A percentile compares a stretch with the other conserved stretches of the same genome.
These are phyloP conservation scores for Microdochium nivale DNA, from an alignment of 2,329 filamentous ascomycete genomes.

Conservation along the genomic window DNA sequence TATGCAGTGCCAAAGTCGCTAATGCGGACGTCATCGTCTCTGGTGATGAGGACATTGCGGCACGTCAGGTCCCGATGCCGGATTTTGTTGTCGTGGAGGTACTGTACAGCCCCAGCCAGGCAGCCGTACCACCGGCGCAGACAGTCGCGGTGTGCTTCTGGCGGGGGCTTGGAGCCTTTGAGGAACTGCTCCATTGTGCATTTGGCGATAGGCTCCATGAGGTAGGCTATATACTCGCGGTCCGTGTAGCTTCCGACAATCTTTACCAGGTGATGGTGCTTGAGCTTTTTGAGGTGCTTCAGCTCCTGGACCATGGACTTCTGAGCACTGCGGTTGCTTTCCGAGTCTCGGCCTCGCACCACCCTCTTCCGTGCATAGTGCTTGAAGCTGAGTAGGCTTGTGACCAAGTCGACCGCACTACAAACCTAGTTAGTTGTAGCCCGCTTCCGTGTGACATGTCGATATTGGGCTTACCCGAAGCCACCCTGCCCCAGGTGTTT, in stretches of 20 bases:
- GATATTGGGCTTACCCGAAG: conserved; percentile 3
- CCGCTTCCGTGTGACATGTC: background rate
- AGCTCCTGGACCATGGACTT: conserved; percentile 4
- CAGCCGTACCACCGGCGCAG: conserved; percentile 9
- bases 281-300: conserved; percentile 2
- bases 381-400: conserved; percentile 6
- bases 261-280: conserved; percentile 7
- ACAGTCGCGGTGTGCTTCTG: background rate
- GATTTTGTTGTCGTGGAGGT: conserved; percentile 6
- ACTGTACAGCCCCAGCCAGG: conserved; percentile 9
- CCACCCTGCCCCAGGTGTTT: conserved; percentile 8
- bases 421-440: background rate
- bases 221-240: conserved; percentile 8
- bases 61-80: conserved; percentile 7
- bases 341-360: conserved; percentile 2
- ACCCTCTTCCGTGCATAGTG: conserved; percentile 8
- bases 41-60: conserved; percentile 8
- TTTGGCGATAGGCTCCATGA: conserved; percentile 8
- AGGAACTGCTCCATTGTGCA: conserved; percentile 5
- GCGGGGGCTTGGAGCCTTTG: background rate
- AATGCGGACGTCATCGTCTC: conserved; percentile 4
- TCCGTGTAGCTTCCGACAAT: conserved; percentile 11
- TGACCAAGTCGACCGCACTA: conserved; percentile 8
- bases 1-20: conserved; percentile 10
- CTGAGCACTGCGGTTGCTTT: conserved; percentile 2